These are phyloP conservation scores for Penicillium pulvis DNA, from an alignment of 495 filamentous ascomycete species.

Conservation along the genomic window DNA sequence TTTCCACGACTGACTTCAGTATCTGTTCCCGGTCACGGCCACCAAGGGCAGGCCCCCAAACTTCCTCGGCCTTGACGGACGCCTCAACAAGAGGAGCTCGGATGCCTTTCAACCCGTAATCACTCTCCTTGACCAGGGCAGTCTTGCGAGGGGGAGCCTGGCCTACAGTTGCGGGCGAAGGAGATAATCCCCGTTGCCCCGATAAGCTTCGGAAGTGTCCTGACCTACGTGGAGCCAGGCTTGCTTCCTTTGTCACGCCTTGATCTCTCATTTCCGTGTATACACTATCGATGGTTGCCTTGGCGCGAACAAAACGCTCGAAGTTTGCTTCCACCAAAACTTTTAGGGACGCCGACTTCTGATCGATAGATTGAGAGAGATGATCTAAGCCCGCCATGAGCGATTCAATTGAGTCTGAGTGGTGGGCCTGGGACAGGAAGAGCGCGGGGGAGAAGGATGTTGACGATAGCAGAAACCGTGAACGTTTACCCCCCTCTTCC, in stretches of 20 bases:
- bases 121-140: constrained; percentile 87
- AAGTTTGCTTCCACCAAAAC: constrained; percentile 96
- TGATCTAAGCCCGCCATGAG: constrained; percentile 79
- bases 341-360: constrained; percentile 94
- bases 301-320: constrained; percentile 93
- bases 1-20: constrained; percentile 70
- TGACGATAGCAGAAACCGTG: constrained; percentile 90
- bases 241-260: constrained; percentile 62
- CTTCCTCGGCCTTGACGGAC: constrained; percentile 89
- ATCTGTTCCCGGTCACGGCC: constrained; percentile 90
- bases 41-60: constrained; percentile 92
- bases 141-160: constrained; percentile 65
- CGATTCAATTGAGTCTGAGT: constrained; percentile 74
- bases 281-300: constrained; percentile 95
- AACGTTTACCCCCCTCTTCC: constrained; percentile 78
- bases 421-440: constrained; percentile 90
- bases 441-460: constrained; percentile 92
- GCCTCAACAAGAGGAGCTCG: constrained; percentile 84
- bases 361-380: constrained; percentile 87
- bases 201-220: constrained; percentile 59
- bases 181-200: constrained; percentile 46
- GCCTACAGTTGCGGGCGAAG: constrained; percentile 25
- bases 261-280: constrained; percentile 97
- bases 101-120: constrained; percentile 91
- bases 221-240: constrained; percentile 60